Base-by-base conservation (phyloP, 495 filamentous ascomycete species). In the Annulohypoxylon stygium region DNA sequence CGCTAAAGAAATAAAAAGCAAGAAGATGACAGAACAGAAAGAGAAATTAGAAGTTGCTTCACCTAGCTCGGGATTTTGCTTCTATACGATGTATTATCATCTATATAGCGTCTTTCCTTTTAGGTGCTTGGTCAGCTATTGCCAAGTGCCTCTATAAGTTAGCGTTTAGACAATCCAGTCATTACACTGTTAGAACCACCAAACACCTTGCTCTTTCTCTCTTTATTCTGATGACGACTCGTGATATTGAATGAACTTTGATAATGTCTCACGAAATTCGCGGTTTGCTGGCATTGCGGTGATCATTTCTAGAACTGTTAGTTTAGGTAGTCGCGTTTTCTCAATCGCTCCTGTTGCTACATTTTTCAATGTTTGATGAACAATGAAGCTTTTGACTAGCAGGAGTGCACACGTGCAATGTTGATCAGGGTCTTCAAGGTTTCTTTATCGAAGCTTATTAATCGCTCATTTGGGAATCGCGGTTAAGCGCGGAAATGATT, bases 161-260 rank as follows among this genome's bases (percentile, higher is more conserved):
- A 63, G 64, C 37, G 63, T 47, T 23, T 68, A 69, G 70, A 73
- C 70, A 72, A 57, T 65, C 50, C 70, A 72, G 50, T 65, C 50
- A 23, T 65, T 73, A 58, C 12, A 43, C 25, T 39, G 23, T 33
- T 12, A 18, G 20, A 60, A 43, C 26, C 9, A 60, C 16, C 48
- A 20, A 16, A 41, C n/a, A n/a, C n/a, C n/a, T n/a, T n/a, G n/a
- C n/a, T n/a, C n/a, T n/a, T n/a, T n/a, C n/a, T n/a, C n/a, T n/a
- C n/a, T n/a, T n/a, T n/a, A n/a, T n/a, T n/a, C n/a, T n/a, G n/a
- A n/a, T n/a, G n/a, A n/a, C n/a, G n/a, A n/a, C n/a, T 8, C 6
- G 26, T 33, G 51, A 33, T 25, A 6, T 10, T 23, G 9, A 23
- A 23, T 12, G 23, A 51, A 11, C 48, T 26, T 20, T 51, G 30